Conservation (phyloP, 1,284 basidiomycete genomes). For the Inonotus obliquus region DNA sequence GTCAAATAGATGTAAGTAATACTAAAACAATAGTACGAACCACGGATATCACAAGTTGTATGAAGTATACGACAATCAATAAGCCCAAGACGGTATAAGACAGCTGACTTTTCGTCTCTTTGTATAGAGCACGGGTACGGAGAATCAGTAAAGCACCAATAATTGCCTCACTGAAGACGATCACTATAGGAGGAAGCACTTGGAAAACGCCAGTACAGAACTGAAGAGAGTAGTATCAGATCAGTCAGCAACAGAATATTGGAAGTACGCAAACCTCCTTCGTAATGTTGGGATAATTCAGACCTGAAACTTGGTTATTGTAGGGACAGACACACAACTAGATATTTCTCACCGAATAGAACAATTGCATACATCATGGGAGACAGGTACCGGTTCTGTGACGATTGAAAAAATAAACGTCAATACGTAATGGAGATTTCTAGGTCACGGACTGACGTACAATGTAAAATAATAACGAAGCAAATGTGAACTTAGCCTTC, state of each 20-base stretch:
- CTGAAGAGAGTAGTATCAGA: background rate
- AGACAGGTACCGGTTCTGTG: constrained; percentile 8
- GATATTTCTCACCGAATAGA: background rate
- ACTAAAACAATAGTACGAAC: background rate
- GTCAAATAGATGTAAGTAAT: background rate
- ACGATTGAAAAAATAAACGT: background rate
- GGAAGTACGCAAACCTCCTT: background rate
- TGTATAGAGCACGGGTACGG: background rate
- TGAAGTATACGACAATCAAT: background rate
- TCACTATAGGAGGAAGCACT: background rate
- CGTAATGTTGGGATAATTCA: background rate
- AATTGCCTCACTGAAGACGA: constrained; percentile 5
- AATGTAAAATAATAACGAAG: background rate
- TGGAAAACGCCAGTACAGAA: constrained; percentile 1
- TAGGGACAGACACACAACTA: background rate
- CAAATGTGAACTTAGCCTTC: background rate
- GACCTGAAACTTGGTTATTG: background rate
- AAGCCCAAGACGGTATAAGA: background rate
- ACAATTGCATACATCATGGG: background rate
- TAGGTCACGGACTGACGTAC: background rate
- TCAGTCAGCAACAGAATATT: background rate
- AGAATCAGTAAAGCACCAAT: constrained; percentile 9
- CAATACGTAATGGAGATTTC: background rate
- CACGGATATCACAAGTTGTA: constrained; percentile 1
- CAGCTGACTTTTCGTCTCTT: background rate